Evolutionary conservation across 352 stramenopile genomes (phyloP), one percentile per base, ranked within the genome.

Genomic region (Phytophthora europaea): DNA sequence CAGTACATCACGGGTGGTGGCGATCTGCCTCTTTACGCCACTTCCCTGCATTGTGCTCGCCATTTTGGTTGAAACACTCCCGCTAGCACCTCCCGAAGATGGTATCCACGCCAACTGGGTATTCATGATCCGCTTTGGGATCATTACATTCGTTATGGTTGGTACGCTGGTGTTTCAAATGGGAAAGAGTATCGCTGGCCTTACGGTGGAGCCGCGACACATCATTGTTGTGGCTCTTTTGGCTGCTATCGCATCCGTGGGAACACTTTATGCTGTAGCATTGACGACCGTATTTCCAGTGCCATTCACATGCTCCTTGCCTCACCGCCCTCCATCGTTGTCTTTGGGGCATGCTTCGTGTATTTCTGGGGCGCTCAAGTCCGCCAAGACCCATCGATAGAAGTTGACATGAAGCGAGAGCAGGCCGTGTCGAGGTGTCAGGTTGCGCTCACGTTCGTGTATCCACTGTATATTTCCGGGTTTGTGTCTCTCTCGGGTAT

Each of bases 141-240:
- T 53, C 20, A 7, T 53, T 16, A 53, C 47, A 28, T 53, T 23
- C n/a, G 4, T 53, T n/a, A 53, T 53, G 47, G 47, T 53, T 53
- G 47, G 20, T 9, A 53, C 47, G n/a, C 47, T 31, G 47, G 47
- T 53, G n/a, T 53, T 53, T 53, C 47, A 53, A 28, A 53, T 53
- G 47, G 47, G 47, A 7, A 31, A 28, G 9, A 53, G 20, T n/a
- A 15, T 53, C 47, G 10, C 18, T 16, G 47, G n/a, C 8, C 47
- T 53, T 53, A 53, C 47, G 47, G 47, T 53, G 47, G 4, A 23
- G 47, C 3, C 10, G 7, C 47, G 47, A 0, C 47, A 53, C 26
- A 53, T 53, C 16, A 28, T 28, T 16, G n/a, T 53, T 15, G 47
- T 53, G 20, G 47, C 8, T 15, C 7, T 28, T 4, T 16, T 28